phyloP scores from a whole-genome alignment of 1,284 basidiomycete genomes.

The Gomphus bonarii region DNA sequence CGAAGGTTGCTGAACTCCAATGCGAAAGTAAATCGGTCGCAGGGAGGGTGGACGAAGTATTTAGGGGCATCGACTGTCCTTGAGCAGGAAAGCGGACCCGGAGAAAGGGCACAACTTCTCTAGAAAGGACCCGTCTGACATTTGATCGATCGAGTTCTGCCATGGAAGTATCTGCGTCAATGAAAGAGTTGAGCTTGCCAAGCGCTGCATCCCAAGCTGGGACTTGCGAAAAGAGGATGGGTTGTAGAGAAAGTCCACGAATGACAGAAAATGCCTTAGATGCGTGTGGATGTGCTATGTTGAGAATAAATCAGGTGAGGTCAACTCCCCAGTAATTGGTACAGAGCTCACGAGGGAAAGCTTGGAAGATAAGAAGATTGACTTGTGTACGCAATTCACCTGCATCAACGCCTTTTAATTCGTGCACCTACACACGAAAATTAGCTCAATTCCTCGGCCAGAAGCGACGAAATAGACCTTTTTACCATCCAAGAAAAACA shows the following conservation, averaged over 20 bases:
- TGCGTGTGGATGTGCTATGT: constrained; percentile 64
- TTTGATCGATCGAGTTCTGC: constrained; percentile 25
- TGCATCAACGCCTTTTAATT: constrained; percentile 65
- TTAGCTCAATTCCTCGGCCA: background rate
- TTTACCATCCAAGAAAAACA: constrained; percentile 70
- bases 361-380: constrained; percentile 61
- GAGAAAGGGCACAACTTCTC: constrained; percentile 53
- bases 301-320: background rate
- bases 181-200: constrained; percentile 53
- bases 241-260: constrained; percentile 55
- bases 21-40: constrained; percentile 14
- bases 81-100: constrained; percentile 36
- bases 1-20: constrained; percentile 40
- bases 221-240: constrained; percentile 66
- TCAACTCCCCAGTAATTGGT: background rate
- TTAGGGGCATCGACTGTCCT: constrained; percentile 16
- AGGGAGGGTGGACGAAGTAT: constrained; percentile 15
- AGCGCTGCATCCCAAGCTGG: constrained; percentile 60
- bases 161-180: constrained; percentile 33
- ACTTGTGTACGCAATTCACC: constrained; percentile 59
- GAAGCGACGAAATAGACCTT: constrained; percentile 39
- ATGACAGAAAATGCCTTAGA: constrained; percentile 51
- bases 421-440: constrained; percentile 36
- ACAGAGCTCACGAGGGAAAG: constrained; percentile 62
- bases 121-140: constrained; percentile 39